Evolutionary conservation across 805 yeast genomes (phyloP), one percentile per base, ranked within the genome.

Genomic region (Kockiozyma suomiensis): DNA sequence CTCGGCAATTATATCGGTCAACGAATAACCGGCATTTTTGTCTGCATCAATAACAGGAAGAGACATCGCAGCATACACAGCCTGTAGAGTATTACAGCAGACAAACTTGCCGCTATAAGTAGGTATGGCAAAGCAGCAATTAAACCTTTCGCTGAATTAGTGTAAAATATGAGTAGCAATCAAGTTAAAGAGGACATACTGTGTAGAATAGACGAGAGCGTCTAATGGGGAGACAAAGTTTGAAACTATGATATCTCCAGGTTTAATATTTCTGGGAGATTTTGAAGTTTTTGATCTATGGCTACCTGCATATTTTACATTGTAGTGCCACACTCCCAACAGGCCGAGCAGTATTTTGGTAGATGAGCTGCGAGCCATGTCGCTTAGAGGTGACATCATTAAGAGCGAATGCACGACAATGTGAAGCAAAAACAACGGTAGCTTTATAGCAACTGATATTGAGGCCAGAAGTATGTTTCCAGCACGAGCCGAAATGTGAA

Each of bases 171-270:
- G 21, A 4, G 3, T 28, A 2, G 21, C 23, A 43, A 25, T 5
- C 21, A 17, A 3, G 17, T 38, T 17, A 17, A 23, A 8, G 12
- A 19, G 17, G 28, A 56, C 69, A 21, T 56, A 62, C 59, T 62
- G 43, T 4, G 72, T 38, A 33, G 70, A 62, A 52, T 66, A 75
- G 10, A 73, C 73, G 21, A 81, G 73, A 0, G 83, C 76, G 70
- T 85, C 88, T 3, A 86, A 67, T 0, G 90, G 90, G 17, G 85
- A 79, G 0, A 81, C 73, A 61, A 82, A 82, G 70, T 87, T 87
- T 56, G 78, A 75, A n/a, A 86, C 71, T 2, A 84, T 71, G 3
- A 85, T 68, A 55, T 85, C 86, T 42, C 81, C 81, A 1, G 69
- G 65, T 3, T 19, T 43, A 25, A 21, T 5, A 10, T 21, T 19